Percentiles rank a stretch among this genome's conserved stretches.
Conservation (phyloP, 164 flowering plant species). For the Vitis riparia region DNA sequence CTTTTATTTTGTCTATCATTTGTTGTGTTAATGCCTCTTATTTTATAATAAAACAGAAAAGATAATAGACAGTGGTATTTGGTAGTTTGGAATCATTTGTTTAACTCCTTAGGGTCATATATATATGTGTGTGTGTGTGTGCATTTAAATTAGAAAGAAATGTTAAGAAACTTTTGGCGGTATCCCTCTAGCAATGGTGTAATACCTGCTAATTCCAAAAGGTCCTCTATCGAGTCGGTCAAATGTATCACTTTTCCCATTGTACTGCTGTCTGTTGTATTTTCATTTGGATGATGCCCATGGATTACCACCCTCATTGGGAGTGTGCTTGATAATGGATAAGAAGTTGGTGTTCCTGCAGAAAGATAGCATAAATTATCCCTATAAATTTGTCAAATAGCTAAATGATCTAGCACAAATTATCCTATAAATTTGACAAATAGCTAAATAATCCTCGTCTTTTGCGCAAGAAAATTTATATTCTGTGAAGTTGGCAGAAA, state of each 20-base stretch:
- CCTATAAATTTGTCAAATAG: neutral
- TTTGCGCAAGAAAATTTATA: no score
- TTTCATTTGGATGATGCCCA: conserved; percentile 59
- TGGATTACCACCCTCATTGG: conserved; percentile 62
- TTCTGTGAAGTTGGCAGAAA: neutral
- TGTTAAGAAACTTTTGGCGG: neutral
- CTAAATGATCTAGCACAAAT: neutral
- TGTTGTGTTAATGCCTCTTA: neutral
- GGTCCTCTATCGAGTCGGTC: conserved; percentile 58
- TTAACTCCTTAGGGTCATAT: no score
- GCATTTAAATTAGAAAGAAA: neutral
- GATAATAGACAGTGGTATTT: no score
- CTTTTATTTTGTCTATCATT: neutral
- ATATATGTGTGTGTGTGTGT: no score
- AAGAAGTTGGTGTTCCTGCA: conserved; percentile 43
- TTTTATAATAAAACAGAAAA: neutral
- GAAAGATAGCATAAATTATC: conserved; percentile 4
- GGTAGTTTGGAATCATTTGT: no score
- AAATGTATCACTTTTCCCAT: conserved; percentile 65
- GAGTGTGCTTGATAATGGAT: conserved; percentile 21
- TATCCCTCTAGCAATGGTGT: neutral
- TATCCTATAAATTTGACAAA: no score
- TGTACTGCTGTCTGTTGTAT: conserved; percentile 23
- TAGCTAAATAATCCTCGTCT: no score
- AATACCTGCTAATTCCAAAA: conserved; percentile 66